phyloP scores from a whole-genome alignment of 768 basidiomycete species.

The Phanerochaete sordida region DNA sequence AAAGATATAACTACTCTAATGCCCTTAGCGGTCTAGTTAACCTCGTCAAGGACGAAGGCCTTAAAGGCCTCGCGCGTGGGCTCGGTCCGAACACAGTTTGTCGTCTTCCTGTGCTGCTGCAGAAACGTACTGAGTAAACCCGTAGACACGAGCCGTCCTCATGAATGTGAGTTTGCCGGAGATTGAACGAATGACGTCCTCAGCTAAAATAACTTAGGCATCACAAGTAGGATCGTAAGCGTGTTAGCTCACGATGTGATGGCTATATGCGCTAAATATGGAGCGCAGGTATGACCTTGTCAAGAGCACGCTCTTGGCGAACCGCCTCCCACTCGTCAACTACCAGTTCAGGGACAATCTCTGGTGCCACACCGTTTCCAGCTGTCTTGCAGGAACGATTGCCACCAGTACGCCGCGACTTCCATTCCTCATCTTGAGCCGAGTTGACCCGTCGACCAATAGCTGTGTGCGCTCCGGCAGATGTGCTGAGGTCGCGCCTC shows the following conservation, averaged over 20 bases:
- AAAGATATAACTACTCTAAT: constrained; percentile 76
- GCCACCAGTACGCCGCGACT: constrained; percentile 60
- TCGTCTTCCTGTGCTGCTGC: constrained; percentile 3
- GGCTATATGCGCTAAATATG: neutral
- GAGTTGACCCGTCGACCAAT: neutral
- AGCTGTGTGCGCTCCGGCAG: constrained; percentile 80
- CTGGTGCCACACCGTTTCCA: constrained; percentile 62
- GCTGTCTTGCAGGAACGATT: constrained; percentile 67
- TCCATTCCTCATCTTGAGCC: neutral
- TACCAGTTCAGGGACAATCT: constrained; percentile 65
- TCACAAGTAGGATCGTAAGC: constrained; percentile 86
- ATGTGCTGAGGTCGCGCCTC: constrained; percentile 71
- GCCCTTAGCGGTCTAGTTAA: constrained; percentile 68
- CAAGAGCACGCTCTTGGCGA: constrained; percentile 53
- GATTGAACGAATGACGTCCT: constrained; percentile 2
- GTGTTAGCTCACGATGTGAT: neutral
- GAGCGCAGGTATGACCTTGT: constrained; percentile 68
- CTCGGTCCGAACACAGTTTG: constrained; percentile 75
- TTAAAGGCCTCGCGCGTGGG: constrained; percentile 66
- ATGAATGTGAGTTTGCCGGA: constrained; percentile 61
- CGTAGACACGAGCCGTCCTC: constrained; percentile 56
- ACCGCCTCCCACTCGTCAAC: constrained; percentile 50
- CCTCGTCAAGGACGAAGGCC: constrained; percentile 67
- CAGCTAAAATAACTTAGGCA: constrained; percentile 37
- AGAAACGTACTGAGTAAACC: constrained; percentile 8